These are phyloP conservation scores for Solanum pennellii DNA, from an alignment of 257 asterid genomes.

Conservation along the genomic window DNA sequence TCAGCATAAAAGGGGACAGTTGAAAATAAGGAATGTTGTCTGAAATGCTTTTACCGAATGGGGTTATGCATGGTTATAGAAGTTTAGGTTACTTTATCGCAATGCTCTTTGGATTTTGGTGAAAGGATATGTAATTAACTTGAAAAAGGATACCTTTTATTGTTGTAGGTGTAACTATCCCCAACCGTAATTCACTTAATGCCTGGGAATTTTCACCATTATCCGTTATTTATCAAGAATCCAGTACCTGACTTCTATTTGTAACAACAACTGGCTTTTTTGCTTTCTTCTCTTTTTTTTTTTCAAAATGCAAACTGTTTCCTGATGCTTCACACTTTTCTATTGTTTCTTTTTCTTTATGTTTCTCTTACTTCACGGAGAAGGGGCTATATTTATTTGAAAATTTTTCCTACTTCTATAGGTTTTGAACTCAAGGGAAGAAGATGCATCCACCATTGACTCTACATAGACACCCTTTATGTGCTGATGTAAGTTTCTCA, in stretches of 20 bases:
- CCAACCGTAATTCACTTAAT: background rate
- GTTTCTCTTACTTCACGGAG: background rate
- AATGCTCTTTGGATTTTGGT: background rate
- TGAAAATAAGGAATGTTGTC: background rate
- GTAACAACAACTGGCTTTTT: too few relatives aligned
- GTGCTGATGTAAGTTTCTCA: conserved; percentile 53
- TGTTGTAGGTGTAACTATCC: background rate
- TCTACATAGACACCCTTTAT: conserved; percentile 67
- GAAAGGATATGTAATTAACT: background rate
- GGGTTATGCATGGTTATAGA: background rate
- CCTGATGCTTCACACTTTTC: background rate
- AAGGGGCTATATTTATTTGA: background rate
- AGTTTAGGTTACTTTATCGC: background rate
- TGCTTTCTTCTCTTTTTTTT: background rate
- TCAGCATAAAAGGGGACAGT: background rate
- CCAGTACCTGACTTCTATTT: background rate
- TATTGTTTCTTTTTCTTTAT: background rate
- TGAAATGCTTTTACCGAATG: background rate
- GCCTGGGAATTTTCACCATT: background rate
- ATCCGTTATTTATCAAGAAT: background rate
- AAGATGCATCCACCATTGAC: conserved; percentile 72
- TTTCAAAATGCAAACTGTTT: background rate
- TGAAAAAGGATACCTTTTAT: background rate
- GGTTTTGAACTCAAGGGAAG: conserved; percentile 4
- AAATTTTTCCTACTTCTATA: background rate